phyloP scores from a whole-genome alignment of 257 asterid species.

The Jaltomata sinuosa region DNA sequence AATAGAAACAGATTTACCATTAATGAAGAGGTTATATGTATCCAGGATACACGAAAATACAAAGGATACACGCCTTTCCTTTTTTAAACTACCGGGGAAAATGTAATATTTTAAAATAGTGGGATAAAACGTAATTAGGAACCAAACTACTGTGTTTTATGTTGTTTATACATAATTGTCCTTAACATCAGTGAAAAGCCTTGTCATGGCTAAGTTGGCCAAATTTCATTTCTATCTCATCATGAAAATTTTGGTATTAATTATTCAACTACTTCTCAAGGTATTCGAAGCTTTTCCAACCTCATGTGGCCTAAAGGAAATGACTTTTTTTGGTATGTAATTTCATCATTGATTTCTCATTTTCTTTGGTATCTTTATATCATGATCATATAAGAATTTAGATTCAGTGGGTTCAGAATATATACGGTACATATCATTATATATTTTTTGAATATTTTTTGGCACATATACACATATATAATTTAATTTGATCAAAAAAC shows the following conservation, averaged over 20 bases:
- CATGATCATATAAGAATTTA: not conserved
- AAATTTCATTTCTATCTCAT: slow-evolving; percentile 56
- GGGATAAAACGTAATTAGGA: too few species aligned
- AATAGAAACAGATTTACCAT: too few species aligned
- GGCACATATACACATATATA: not conserved
- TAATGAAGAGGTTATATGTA: too few species aligned
- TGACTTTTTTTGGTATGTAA: slow-evolving; percentile 21
- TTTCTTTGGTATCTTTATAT: not conserved
- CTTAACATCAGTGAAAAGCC: slow-evolving; percentile 50
- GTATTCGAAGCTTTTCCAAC: slow-evolving; percentile 41
- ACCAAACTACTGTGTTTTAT: too few species aligned
- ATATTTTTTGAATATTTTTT: not conserved
- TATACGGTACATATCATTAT: rapidly evolving
- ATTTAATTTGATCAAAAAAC: not conserved
- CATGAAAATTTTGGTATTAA: slow-evolving; percentile 71
- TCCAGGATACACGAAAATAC: too few species aligned
- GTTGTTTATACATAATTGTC: too few species aligned
- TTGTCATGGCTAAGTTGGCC: slow-evolving; percentile 78
- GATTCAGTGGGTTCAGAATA: not conserved
- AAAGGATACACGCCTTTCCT: too few species aligned
- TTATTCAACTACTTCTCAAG: slow-evolving; percentile 49
- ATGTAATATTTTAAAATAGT: too few species aligned
- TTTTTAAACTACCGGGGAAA: too few species aligned
- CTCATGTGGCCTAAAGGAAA: slow-evolving; percentile 77
- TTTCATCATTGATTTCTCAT: not conserved